Base-by-base conservation (phyloP, 2,329 filamentous ascomycete genomes). In the Sordariomycetes sp. region DNA sequence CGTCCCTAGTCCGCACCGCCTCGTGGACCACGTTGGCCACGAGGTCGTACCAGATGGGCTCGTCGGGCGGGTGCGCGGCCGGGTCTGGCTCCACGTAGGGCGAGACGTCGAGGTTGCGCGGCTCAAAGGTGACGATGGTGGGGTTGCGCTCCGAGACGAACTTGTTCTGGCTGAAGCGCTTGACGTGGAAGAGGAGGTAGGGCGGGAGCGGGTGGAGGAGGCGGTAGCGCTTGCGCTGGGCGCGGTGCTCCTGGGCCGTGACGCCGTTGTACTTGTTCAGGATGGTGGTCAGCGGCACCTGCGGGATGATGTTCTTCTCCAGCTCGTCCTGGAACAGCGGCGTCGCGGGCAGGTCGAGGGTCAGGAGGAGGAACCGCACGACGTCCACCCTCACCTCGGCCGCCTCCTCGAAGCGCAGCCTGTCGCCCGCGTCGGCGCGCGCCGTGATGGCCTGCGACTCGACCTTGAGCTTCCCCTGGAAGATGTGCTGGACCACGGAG, bases 81-180 rank as follows among this genome's bases (percentile, higher is more conserved):
- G 90, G 88, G 66, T 92, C 90, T 0, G 93, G 92, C 73, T 97
- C 90, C 14, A 96, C 90, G 66, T 94, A 97, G 0, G 92, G 91
- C 5, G 86, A 81, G 77, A 97, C 86, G 70, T 99, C 91, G 10
- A 99, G 83, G 50, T 87, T 68, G 61, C 87, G 81, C 4, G 90
- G 87, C 62, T 93, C 90, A 71, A 97, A 99, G 0, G 93, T 97
- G 62, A 99, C 94, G 67, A 99, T 99, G 11, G 94, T 99, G 1
- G 93, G 94, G 71, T 99, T 99, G 55, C 94, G 88, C 74, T 97
- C 93, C 2, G 88, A 83, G 22, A 99, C 89, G 68, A 99, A 99
- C 71, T 97, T 96, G 77, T 99, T 99, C 64, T 88, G 86, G 64
- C 87, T 90, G 79, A 99, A 99, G 65, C 94, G 90, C 76, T 97